A percentile compares a stretch with the other conserved stretches of the same genome.
These are phyloP conservation scores for Lyophyllum decastes DNA, from an alignment of 768 basidiomycete genomes.

Conservation along the genomic window DNA sequence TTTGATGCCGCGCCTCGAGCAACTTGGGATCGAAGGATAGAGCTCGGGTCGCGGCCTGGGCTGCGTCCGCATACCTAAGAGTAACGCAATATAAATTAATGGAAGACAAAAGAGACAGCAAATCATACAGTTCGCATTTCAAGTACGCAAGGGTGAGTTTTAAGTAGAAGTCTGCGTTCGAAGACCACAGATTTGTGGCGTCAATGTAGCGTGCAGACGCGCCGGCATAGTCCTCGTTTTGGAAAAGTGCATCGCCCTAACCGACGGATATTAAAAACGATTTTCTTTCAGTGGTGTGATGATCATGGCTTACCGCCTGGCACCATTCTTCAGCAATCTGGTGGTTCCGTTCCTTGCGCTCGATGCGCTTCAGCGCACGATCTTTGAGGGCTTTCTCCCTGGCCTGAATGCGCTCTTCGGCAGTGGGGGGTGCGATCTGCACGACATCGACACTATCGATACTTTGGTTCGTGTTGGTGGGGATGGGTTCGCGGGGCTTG, in stretches of 20 bases:
- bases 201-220: constrained; percentile 35
- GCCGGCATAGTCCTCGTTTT: constrained; percentile 30
- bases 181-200: constrained; percentile 25
- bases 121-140: constrained; percentile 17
- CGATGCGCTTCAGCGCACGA: constrained; percentile 17
- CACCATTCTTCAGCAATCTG: constrained; percentile 15
- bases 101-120: neutral
- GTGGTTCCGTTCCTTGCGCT: constrained; percentile 17
- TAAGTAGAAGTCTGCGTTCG: constrained; percentile 19
- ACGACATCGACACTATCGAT: constrained; percentile 14
- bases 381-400: constrained; percentile 13
- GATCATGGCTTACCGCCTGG: constrained; percentile 13
- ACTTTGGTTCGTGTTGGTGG: constrained; percentile 1
- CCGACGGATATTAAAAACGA: neutral
- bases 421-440: constrained; percentile 8
- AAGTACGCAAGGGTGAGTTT: constrained; percentile 18
- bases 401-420: constrained; percentile 4
- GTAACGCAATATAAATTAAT: neutral
- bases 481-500: neutral
- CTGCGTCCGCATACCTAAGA: constrained; percentile 19
- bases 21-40: constrained; percentile 23
- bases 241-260: constrained; percentile 36
- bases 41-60: constrained; percentile 22
- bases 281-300: neutral
- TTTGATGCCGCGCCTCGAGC: constrained; percentile 18